phyloP scores from a whole-genome alignment of 2,329 filamentous ascomycete genomes.

The Clarireedia hainanense region DNA sequence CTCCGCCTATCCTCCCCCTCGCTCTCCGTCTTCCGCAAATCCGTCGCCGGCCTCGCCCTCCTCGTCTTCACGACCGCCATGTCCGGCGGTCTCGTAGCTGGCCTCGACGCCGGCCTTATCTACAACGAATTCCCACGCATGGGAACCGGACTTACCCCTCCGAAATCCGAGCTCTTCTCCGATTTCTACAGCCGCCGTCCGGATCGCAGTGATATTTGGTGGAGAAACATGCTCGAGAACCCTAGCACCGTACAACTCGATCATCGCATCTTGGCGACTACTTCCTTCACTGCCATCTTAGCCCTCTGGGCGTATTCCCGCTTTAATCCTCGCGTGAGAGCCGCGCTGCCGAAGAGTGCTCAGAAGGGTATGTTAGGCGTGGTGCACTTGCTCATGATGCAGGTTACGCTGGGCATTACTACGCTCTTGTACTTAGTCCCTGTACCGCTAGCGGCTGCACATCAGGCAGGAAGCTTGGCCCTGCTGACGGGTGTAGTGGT shows the following conservation, averaged over 20 bases:
- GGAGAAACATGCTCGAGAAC: constrained; percentile 97
- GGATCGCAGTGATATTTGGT: constrained; percentile 79
- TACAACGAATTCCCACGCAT: constrained; percentile 99
- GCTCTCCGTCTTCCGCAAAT: constrained; percentile 66
- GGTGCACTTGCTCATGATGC: constrained; percentile 72
- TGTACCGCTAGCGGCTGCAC: constrained; percentile 75
- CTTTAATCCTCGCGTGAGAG: constrained; percentile 46
- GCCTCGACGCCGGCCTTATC: constrained; percentile 91
- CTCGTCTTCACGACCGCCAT: constrained; percentile 87
- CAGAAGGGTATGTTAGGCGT: constrained; percentile 68
- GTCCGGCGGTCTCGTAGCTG: constrained; percentile 89
- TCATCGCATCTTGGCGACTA: constrained; percentile 84
- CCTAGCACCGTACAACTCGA: constrained; percentile 92
- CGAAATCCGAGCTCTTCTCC: constrained; percentile 75
- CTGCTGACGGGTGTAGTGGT: constrained; percentile 76
- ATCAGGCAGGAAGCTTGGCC: constrained; percentile 85
- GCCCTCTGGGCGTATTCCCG: constrained; percentile 75
- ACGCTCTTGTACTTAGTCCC: constrained; percentile 94
- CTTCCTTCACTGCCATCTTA: constrained; percentile 76
- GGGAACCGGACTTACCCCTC: constrained; percentile 77
- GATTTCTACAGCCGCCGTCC: constrained; percentile 74
- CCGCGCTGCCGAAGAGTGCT: constrained; percentile 54
- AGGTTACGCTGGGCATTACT: constrained; percentile 79
- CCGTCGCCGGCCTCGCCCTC: constrained; percentile 59
- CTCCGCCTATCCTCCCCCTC: constrained; percentile 55